Evolutionary conservation across 768 basidiomycete species (phyloP), one percentile per base, ranked within the genome.

Genomic region (Suillus bovinus): DNA sequence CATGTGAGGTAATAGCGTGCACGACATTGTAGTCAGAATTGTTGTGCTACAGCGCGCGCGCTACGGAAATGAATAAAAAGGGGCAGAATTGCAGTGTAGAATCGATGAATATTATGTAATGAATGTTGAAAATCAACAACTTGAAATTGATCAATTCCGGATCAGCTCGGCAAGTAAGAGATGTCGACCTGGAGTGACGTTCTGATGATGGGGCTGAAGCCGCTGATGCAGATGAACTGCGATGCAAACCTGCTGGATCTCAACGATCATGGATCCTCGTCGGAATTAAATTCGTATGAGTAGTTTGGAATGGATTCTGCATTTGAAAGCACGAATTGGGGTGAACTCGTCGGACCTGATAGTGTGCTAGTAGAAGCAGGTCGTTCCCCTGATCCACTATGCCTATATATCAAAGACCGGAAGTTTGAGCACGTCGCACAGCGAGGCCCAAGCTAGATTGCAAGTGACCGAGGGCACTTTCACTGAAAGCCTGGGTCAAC

Each of bases 401-500:
- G 22, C 17, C 38, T 1, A 39, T 1, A 39, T 27, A 27, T 56
- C 36, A 56, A 20, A 56, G 38, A 29, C 55, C 55, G 39, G 55
- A 55, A 11, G 36, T 38, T 38, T 22, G 55, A 13, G 38, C 38
- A 29, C 29, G 55, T 41, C 17, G 10, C 17, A 17, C 17, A 39
- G 29, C 38, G 17, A 27, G 17, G 16, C 55, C 24, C 10, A 27
- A 39, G 38, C 7, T 29, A 39, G 55, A 39, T 27, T 56, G 36
- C 16, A 56, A 39, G 27, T 29, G 17, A 22, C 70, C 74, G 41
- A 83, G 65, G n/a, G 71, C 63, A 65, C 81, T 83, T 47, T 63
- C 66, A 58, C 74, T 75, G 64, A 82, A 84, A 24, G 69, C 64
- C 61, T 83, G 83, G 4, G 77, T 82, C 46, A 67, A 62, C 41